Conservation (phyloP, 73 alveolate genomes). For the Paramecium tetraurelia region DNA sequence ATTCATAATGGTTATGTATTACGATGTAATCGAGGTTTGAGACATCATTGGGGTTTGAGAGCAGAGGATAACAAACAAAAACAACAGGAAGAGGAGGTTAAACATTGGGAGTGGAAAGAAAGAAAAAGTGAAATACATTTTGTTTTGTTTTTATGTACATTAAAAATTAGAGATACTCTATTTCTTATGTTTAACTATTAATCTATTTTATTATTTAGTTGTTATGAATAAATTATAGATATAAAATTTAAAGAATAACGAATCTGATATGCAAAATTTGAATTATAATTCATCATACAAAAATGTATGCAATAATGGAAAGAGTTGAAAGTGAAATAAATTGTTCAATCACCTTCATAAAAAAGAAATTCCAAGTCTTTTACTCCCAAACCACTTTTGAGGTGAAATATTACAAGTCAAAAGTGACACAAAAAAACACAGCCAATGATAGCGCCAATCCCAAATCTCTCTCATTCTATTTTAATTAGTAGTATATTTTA, state of each 20-base stretch:
- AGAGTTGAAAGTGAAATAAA: background rate
- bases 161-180: background rate
- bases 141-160: background rate
- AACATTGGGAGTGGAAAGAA: constrained; percentile 94
- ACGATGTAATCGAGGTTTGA: constrained; percentile 93
- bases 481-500: background rate
- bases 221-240: background rate
- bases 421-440: background rate
- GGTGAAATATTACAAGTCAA: background rate
- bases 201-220: background rate
- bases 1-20: background rate
- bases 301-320: background rate
- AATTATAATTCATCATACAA: background rate
- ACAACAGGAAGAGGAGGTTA: constrained; percentile 99
- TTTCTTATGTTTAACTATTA: background rate
- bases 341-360: background rate
- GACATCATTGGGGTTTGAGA: constrained; percentile 93
- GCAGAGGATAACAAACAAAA: constrained; percentile 99
- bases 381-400: constrained; percentile 15
- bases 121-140: constrained; percentile 65
- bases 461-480: background rate
- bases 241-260: background rate
- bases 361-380: background rate
- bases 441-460: constrained; percentile 7
- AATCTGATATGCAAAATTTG: background rate